These are phyloP conservation scores for Echium plantagineum DNA, from an alignment of 257 asterid genomes.

Conservation along the genomic window DNA sequence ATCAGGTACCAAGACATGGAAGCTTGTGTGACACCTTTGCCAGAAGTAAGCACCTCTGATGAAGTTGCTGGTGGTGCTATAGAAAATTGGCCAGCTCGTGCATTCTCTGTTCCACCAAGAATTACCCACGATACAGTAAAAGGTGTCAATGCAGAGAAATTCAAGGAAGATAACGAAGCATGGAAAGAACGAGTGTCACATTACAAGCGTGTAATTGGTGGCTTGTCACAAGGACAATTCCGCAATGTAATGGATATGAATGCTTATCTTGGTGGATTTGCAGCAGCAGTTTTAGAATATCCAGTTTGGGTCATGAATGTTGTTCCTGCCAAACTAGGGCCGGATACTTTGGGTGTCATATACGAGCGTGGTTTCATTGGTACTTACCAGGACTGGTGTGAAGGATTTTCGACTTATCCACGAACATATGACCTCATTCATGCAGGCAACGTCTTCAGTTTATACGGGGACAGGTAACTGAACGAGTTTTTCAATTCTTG, in stretches of 20 bases:
- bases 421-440: conserved; percentile 93
- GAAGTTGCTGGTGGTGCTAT: conserved; percentile 78
- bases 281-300: conserved; percentile 54
- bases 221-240: conserved; percentile 38
- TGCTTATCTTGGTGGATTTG: conserved; percentile 79
- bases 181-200: conserved; percentile 53
- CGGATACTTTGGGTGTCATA: conserved; percentile 57
- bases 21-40: conserved; percentile 63
- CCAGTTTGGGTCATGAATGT: conserved; percentile 99
- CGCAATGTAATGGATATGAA: conserved; percentile 94
- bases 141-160: conserved; percentile 43
- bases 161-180: conserved; percentile 43
- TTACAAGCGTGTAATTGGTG: conserved; percentile 41
- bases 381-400: conserved; percentile 86
- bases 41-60: conserved; percentile 39
- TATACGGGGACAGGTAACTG: conserved; percentile 58
- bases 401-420: conserved; percentile 95
- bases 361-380: conserved; percentile 87
- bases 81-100: conserved; percentile 89
- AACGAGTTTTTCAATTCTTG: too few relatives aligned
- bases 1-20: conserved; percentile 80
- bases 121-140: conserved; percentile 50
- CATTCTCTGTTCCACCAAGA: conserved; percentile 65
- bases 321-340: conserved; percentile 41
- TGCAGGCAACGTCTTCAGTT: conserved; percentile 50